Evolutionary conservation across 2,329 filamentous ascomycete genomes (phyloP), one percentile per base, ranked within the genome.

Genomic region (Coccinonectria pachysandricola): DNA sequence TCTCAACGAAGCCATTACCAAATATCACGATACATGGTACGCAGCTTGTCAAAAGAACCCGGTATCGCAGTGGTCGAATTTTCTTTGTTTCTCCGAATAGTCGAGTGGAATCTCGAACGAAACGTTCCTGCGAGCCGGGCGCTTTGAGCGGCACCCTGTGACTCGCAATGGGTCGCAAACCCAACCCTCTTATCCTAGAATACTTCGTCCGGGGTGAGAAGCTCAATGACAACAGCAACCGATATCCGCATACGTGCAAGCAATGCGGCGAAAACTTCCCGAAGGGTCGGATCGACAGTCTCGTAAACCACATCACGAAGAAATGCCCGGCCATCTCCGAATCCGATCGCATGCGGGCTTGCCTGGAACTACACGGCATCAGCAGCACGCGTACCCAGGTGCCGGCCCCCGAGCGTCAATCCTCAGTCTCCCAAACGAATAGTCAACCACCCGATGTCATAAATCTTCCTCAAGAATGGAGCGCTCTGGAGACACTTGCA

Each of bases 171-270:
- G 84, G 84, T 52, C 74, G 84, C 50, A 79, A 79, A 58, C 84
- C 83, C 39, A 88, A 91, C 56, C 75, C 76, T 45, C 66, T 93
- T 43, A 87, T 94, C 53, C 69, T 83, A 54, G 76, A 88, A 57
- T 91, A 85, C 64, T 95, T 94, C 55, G 75, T 83, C 53, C 75
- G 86, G 42, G 87, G 87, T 7, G 71, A 75, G 19, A 94, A 94
- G 59, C 70, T 94, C 45, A 75, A 79, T 49, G 85, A 94, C 59
- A 79, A 82, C 39, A 91, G 83, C 62, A 94, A 93, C 54, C 75
- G 87, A 32, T 95, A 95, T 50, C 78, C 84, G 44, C 84, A 94
- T 50, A 91, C 82, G 8, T 94, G 86, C 71, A 88, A 82, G 54
- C 69, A 76, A 40, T 93, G 85, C 53, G 84, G 84, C 40, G 81